phyloP scores from a whole-genome alignment of 148 eudicot genomes.

The Diospyros kaki region DNA sequence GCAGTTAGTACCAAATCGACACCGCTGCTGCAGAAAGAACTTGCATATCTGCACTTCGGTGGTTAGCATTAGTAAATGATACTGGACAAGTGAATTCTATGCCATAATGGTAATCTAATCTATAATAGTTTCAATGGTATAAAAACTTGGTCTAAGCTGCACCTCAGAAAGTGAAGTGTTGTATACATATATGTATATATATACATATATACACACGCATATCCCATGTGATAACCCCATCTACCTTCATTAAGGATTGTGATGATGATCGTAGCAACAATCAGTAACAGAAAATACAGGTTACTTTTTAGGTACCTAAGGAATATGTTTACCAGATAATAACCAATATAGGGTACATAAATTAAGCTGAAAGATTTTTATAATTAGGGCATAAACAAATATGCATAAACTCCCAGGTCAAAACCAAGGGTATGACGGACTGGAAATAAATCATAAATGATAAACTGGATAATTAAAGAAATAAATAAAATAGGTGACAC shows the following conservation, averaged over 20 bases:
- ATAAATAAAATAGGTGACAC: no score
- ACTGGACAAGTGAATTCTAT: conserved; percentile 18
- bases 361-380: neutral
- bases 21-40: conserved; percentile 95
- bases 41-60: conserved; percentile 96
- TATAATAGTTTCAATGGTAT: conserved; percentile 12
- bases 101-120: conserved; percentile 5
- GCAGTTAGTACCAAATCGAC: conserved; percentile 97
- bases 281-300: neutral
- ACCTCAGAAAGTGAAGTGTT: neutral
- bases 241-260: no score
- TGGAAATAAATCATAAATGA: neutral
- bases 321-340: neutral
- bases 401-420: neutral
- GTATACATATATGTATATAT: no score
- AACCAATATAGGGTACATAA: neutral
- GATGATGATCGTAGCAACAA: neutral
- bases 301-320: neutral
- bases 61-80: conserved; percentile 65
- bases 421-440: neutral
- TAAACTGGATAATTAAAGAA: neutral
- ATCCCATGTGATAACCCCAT: no score
- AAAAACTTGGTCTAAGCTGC: neutral
- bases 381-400: neutral
- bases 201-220: no score